Percentiles rank a stretch among this genome's conserved stretches.
These are phyloP conservation scores for Trichosanthes cucumerina DNA, from an alignment of 306 rosid genomes.

Conservation along the genomic window DNA sequence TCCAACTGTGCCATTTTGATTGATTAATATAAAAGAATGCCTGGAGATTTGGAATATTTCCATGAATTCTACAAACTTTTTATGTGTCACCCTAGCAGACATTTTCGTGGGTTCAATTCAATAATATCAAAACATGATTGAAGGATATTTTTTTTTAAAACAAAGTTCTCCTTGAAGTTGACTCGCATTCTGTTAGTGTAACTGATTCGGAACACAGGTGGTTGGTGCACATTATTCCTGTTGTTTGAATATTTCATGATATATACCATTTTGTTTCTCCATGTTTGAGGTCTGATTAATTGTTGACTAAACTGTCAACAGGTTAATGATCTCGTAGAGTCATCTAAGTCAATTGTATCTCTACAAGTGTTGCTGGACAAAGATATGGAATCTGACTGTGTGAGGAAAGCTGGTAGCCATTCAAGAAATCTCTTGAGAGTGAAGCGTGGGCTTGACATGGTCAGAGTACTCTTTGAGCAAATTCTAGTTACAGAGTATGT, in stretches of 20 bases:
- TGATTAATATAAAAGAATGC: not conserved
- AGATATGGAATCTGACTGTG: conserved; percentile 43
- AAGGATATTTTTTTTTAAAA: not conserved
- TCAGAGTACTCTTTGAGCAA: conserved; percentile 71
- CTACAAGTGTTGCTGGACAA: conserved; percentile 52
- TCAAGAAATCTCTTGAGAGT: conserved; percentile 85
- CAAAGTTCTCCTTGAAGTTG: not conserved
- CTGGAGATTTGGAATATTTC: not conserved
- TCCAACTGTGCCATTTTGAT: not conserved
- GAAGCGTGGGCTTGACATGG: conserved; percentile 89
- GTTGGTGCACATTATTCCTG: not conserved
- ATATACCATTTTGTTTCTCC: not conserved
- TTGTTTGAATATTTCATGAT: not conserved
- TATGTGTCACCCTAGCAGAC: not conserved
- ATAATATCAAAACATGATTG: not conserved
- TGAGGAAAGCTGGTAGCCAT: conserved; percentile 62
- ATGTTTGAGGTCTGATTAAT: conserved; percentile 14
- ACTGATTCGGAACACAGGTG: not conserved
- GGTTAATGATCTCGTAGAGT: conserved; percentile 76
- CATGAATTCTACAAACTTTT: not conserved
- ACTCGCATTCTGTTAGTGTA: not conserved
- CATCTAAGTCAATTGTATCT: conserved; percentile 55
- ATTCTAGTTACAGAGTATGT: conserved; percentile 62
- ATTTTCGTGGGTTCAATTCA: not conserved
- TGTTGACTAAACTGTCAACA: conserved; percentile 11